phyloP scores from a whole-genome alignment of 148 eudicot genomes.

The Cornus controversa region DNA sequence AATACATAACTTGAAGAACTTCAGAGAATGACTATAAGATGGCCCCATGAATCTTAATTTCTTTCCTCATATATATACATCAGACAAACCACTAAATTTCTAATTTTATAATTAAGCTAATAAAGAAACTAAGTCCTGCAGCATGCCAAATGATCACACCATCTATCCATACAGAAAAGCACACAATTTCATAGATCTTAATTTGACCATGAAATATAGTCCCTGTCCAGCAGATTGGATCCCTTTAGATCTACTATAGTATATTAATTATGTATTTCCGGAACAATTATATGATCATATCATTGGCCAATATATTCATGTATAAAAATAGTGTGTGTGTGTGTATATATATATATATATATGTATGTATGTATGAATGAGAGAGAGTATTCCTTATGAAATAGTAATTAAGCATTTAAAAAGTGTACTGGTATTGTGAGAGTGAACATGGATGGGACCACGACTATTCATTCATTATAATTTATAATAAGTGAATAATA shows the following conservation, averaged over 20 bases:
- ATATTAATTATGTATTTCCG: neutral
- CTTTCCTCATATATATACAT: no score
- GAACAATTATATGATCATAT: neutral
- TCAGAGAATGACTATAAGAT: no score
- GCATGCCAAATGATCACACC: neutral
- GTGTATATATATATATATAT: neutral
- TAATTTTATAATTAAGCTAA: no score
- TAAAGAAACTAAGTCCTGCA: neutral
- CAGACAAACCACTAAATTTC: no score
- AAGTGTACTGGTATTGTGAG: slow-evolving; percentile 4
- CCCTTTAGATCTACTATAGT: neutral
- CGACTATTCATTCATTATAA: slow-evolving; percentile 20
- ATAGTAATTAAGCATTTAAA: no score
- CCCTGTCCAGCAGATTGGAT: neutral
- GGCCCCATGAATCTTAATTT: no score
- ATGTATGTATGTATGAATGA: no score
- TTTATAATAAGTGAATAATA: slow-evolving; percentile 9
- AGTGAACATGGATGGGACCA: slow-evolving; percentile 49
- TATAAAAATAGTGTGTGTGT: neutral
- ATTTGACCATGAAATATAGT: slow-evolving; percentile 22
- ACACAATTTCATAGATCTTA: slow-evolving; percentile 16
- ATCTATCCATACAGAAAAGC: slow-evolving; percentile 5
- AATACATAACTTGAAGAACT: no score
- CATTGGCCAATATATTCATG: neutral
- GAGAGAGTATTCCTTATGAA: no score